A percentile compares a stretch with the other conserved stretches of the same genome.
phyloP scores from a whole-genome alignment of 2,329 filamentous ascomycete species.

The Penicillium olsonii region DNA sequence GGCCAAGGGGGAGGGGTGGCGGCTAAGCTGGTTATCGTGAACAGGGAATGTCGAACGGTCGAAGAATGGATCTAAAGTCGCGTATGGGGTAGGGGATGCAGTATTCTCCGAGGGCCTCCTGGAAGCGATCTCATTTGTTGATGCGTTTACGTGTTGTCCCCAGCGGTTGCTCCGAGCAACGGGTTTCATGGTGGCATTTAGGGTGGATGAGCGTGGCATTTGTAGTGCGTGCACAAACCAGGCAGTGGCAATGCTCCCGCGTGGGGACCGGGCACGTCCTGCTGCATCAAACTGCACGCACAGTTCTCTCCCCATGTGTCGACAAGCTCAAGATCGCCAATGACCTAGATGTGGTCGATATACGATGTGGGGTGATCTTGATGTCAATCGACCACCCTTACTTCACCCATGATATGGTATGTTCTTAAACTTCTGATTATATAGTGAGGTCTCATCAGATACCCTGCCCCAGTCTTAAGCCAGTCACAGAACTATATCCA shows the following conservation, averaged over 20 bases:
- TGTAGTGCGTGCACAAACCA: not conserved
- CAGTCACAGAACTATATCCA: not conserved
- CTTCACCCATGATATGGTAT: not conserved
- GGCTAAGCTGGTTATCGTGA: slow-evolving; percentile 17
- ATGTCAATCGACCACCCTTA: not conserved
- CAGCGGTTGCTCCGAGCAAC: slow-evolving; percentile 39
- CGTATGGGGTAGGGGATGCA: slow-evolving; percentile 28
- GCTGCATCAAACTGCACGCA: not conserved
- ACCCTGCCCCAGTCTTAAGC: not conserved
- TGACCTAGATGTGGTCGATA: slow-evolving; percentile 1
- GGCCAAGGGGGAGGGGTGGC: slow-evolving; percentile 19
- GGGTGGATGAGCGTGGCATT: slow-evolving; percentile 7
- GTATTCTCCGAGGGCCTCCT: slow-evolving; percentile 29
- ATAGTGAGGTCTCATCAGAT: not conserved
- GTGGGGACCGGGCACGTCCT: slow-evolving; percentile 4
- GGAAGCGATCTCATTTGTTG: slow-evolving; percentile 30
- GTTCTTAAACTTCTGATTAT: not conserved
- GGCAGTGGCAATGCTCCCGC: not conserved
- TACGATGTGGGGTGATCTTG: not conserved
- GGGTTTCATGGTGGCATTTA: slow-evolving; percentile 19
- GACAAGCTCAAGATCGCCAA: not conserved
- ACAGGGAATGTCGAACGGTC: slow-evolving; percentile 17
- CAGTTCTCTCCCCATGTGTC: not conserved
- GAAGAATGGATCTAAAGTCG: slow-evolving; percentile 30
- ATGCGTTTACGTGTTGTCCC: slow-evolving; percentile 28